phyloP scores from a whole-genome alignment of 768 basidiomycete genomes.

The Boletus subparvulus region DNA sequence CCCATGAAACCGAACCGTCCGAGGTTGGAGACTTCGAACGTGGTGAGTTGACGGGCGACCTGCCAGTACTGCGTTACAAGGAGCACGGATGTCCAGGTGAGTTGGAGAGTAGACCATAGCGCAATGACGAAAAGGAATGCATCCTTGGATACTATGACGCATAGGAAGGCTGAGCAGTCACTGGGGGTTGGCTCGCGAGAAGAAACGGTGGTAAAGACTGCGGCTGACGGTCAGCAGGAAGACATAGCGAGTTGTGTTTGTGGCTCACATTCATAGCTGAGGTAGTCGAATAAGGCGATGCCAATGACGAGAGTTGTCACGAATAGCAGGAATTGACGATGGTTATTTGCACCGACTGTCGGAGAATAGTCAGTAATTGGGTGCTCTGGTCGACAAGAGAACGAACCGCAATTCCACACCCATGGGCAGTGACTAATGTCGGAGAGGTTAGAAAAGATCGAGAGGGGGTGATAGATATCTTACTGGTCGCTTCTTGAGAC shows the following conservation, averaged over 20 bases:
- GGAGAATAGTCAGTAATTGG: slow-evolving; percentile 6
- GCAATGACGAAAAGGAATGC: slow-evolving; percentile 82
- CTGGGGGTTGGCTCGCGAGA: background rate
- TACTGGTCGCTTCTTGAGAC: slow-evolving; percentile 92
- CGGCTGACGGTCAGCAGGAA: background rate
- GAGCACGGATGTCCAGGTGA: slow-evolving; percentile 91
- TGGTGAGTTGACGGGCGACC: slow-evolving; percentile 91
- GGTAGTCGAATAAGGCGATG: slow-evolving; percentile 77
- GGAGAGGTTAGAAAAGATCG: background rate
- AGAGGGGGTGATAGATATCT: slow-evolving; percentile 29
- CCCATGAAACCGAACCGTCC: slow-evolving; percentile 98
- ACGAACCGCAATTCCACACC: slow-evolving; percentile 97
- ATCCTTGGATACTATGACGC: slow-evolving; percentile 69
- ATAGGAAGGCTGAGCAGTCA: slow-evolving; percentile 46
- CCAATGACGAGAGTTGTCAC: slow-evolving; percentile 82
- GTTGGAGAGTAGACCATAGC: slow-evolving; percentile 86
- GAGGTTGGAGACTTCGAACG: slow-evolving; percentile 92
- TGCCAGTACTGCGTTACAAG: slow-evolving; percentile 90
- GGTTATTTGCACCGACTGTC: slow-evolving; percentile 87
- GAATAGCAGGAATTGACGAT: slow-evolving; percentile 95
- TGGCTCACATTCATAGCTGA: slow-evolving; percentile 76
- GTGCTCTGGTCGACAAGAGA: background rate
- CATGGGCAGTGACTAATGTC: slow-evolving; percentile 87
- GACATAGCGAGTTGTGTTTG: background rate
- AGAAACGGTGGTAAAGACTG: slow-evolving; percentile 56